phyloP scores from a whole-genome alignment of 2,329 filamentous ascomycete genomes.

The Acephala macrosclerotiorum region DNA sequence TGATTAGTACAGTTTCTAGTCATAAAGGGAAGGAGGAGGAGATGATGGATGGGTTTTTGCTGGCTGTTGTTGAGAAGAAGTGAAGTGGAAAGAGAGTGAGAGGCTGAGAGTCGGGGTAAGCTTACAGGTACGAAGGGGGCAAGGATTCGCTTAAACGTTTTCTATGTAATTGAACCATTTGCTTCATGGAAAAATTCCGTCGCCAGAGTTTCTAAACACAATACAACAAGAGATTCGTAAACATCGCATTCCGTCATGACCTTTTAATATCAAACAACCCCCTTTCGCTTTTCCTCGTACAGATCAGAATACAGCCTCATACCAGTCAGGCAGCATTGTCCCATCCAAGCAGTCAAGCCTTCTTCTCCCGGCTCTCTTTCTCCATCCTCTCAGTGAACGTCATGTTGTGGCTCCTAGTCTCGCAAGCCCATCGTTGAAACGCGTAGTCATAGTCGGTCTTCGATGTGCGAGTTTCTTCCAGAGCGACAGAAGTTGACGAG shows the following conservation, averaged over 20 bases:
- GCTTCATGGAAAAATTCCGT: no score
- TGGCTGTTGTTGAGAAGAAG: not conserved
- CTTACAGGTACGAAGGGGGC: no score
- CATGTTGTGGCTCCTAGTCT: not conserved
- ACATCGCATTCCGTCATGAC: no score
- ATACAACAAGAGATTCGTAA: no score
- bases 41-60: slow-evolving; percentile 1
- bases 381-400: not conserved
- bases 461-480: not conserved
- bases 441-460: not conserved
- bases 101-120: no score
- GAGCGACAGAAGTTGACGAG: not conserved
- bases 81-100: not conserved
- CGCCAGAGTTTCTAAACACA: no score
- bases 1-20: not conserved
- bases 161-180: no score
- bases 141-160: no score
- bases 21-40: not conserved
- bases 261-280: no score
- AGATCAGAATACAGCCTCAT: no score
- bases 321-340: no score
- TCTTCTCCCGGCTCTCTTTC: not conserved
- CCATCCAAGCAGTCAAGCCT: not conserved
- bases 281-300: no score
- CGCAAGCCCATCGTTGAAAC: not conserved